Base-by-base conservation (phyloP, 2,329 filamentous ascomycete genomes). In the Pseudogymnoascus destructans region DNA sequence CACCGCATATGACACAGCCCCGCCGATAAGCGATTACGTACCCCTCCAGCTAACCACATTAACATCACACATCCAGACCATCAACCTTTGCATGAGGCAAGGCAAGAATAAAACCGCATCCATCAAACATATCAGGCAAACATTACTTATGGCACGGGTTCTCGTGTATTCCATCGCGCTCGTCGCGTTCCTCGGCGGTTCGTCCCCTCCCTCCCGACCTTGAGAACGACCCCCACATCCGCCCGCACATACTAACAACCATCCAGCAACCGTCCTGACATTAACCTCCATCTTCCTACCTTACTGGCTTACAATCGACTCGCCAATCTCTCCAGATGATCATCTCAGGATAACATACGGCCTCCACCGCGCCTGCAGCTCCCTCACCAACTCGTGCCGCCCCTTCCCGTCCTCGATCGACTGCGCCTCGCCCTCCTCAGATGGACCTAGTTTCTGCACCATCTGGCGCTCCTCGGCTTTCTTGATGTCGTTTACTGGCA, bases 381-480 rank as follows among this genome's bases (percentile, higher is more conserved):
- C 81, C 59, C 74, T 87, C 59, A 79, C 79, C 46, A 76, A 81
- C 55, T 71, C 73, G 52, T 91, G 87, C 70, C 75, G 76, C 21
- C 73, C 75, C 30, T 93, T 90, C 70, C 89, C 89, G 3, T 76
- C 78, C 63, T 73, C 79, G 58, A 75, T 80, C 59, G 84, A 89
- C 69, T 92, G 88, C 71, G 11, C 73, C 75, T 58, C 79, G 77
- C 30, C 7, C 2, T 64, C 17, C 3, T 35, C 54, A 10, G 35
- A 38, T 36, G 35, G 30, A 36, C 79, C 81, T 57, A 80, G 85
- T 64, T 96, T 97, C 73, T 97, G 93, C 76, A 86, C 84, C 66
- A 86, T 95, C 79, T 98, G 92, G 92, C 81, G 87, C 60, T 89
- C 84, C 23, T 84, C 89, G 33, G 90, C 88, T 21, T 97, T 96